A percentile compares a stretch with the other conserved stretches of the same genome.
phyloP scores from a whole-genome alignment of 176 grass and related monocot genomes.

The Oropetium thomaeum region DNA sequence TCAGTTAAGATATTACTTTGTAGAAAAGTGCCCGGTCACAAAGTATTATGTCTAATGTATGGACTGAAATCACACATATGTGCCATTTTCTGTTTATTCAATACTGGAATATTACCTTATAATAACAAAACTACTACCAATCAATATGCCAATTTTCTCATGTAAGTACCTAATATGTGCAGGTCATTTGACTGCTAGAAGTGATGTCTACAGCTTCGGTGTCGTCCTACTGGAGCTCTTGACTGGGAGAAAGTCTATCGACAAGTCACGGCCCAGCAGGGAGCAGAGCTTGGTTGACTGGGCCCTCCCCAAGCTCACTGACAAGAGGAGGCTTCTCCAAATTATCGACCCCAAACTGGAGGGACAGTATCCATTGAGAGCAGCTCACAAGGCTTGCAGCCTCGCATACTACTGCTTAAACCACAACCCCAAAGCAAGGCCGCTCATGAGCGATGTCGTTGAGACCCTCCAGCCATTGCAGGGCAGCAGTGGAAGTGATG shows the following conservation, averaged over 20 bases:
- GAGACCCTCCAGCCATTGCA: constrained; percentile 90
- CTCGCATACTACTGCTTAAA: constrained; percentile 95
- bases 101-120: background rate
- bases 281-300: constrained; percentile 93
- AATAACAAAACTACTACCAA: background rate
- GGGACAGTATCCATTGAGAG: constrained; percentile 66
- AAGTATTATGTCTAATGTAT: constrained; percentile 15
- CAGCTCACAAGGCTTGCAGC: constrained; percentile 90
- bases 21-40: background rate
- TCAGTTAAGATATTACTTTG: background rate
- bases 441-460: constrained; percentile 88
- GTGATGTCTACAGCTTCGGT: constrained; percentile 95
- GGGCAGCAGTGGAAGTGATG: constrained; percentile 37
- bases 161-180: constrained; percentile 25
- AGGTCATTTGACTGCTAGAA: constrained; percentile 95
- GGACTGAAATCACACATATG: constrained; percentile 5
- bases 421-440: constrained; percentile 92
- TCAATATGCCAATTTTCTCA: constrained; percentile 17
- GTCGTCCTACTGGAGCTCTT: constrained; percentile 91
- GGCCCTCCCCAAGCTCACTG: constrained; percentile 84
- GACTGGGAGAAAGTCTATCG: constrained; percentile 82
- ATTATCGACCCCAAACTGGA: constrained; percentile 78
- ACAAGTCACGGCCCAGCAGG: constrained; percentile 85
- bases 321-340: constrained; percentile 86
- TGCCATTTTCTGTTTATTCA: background rate